Percentiles rank a stretch among this genome's conserved stretches.
Conservation (phyloP, 106 monocot species). For the Acanthochlamys bracteata region DNA sequence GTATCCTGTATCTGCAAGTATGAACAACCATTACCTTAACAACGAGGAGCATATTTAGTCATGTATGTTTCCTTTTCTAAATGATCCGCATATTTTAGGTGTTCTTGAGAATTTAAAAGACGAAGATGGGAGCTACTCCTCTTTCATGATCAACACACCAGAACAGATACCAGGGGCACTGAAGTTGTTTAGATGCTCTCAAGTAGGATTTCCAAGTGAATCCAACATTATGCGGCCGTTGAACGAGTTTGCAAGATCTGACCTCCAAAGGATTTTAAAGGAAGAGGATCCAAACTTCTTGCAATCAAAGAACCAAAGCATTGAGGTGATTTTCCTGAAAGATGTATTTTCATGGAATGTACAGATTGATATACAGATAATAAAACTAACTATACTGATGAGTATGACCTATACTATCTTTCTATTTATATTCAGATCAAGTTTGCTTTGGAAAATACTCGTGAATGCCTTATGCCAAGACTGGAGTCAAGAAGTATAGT, state of each 20-base stretch:
- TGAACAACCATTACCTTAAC: too few species aligned
- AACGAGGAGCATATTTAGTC: too few species aligned
- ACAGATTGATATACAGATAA: too few species aligned
- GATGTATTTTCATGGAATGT: too few species aligned
- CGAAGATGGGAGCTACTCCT: not conserved
- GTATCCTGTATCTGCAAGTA: too few species aligned
- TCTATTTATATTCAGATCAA: too few species aligned
- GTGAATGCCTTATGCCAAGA: not conserved
- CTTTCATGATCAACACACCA: not conserved
- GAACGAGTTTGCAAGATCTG: not conserved
- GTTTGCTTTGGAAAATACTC: not conserved
- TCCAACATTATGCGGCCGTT: not conserved
- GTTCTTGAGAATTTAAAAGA: constrained; percentile 1
- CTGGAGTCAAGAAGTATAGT: too few species aligned
- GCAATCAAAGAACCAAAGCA: not conserved
- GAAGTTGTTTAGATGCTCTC: not conserved
- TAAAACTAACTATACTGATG: too few species aligned
- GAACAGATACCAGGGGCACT: not conserved
- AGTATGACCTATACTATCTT: too few species aligned
- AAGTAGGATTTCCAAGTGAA: not conserved
- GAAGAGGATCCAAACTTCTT: not conserved
- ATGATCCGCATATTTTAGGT: not conserved
- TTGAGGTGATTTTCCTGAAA: too few species aligned
- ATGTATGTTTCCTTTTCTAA: too few species aligned
- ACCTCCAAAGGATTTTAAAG: not conserved